Conservation (phyloP, 805 yeast species). For the Nakazawaea molendinolei region DNA sequence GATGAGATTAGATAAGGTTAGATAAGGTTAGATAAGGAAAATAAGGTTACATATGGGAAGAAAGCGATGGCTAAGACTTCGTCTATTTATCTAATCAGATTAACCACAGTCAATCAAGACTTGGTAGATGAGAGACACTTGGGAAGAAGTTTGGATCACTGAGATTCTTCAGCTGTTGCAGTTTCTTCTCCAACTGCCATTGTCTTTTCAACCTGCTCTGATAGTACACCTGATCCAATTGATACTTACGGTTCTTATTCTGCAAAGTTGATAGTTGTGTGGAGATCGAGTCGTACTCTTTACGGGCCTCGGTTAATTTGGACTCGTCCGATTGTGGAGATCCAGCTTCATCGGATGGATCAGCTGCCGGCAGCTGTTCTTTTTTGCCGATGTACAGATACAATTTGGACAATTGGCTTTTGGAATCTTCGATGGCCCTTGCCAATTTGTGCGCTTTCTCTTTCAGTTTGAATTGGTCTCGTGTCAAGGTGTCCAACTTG, state of each 20-base stretch:
- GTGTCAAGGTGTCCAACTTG: constrained; percentile 11
- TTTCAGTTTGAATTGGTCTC: constrained; percentile 15
- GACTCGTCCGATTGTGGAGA: constrained; percentile 8
- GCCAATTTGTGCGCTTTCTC: constrained; percentile 31
- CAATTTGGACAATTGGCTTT: constrained; percentile 19
- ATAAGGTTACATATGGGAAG: background rate
- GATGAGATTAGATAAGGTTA: background rate
- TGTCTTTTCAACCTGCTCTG: constrained; percentile 31
- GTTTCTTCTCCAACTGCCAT: constrained; percentile 27
- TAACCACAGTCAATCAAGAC: too few relatives aligned
- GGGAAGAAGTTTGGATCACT: constrained; percentile 34
- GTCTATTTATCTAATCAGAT: too few relatives aligned
- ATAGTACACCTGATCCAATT: constrained; percentile 34
- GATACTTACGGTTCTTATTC: constrained; percentile 29
- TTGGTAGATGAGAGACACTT: constrained; percentile 18
- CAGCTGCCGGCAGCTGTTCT: constrained; percentile 11
- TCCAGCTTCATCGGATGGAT: constrained; percentile 12
- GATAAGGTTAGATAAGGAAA: background rate
- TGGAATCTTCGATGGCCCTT: constrained; percentile 18
- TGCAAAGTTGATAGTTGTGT: constrained; percentile 17
- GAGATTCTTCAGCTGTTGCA: constrained; percentile 14
- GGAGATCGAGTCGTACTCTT: constrained; percentile 18
- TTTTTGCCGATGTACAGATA: constrained; percentile 18
- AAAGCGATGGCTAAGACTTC: background rate
- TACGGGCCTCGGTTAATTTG: constrained; percentile 10